Conservation (phyloP, 2,329 filamentous ascomycete genomes). For the Penicillium sp. region DNA sequence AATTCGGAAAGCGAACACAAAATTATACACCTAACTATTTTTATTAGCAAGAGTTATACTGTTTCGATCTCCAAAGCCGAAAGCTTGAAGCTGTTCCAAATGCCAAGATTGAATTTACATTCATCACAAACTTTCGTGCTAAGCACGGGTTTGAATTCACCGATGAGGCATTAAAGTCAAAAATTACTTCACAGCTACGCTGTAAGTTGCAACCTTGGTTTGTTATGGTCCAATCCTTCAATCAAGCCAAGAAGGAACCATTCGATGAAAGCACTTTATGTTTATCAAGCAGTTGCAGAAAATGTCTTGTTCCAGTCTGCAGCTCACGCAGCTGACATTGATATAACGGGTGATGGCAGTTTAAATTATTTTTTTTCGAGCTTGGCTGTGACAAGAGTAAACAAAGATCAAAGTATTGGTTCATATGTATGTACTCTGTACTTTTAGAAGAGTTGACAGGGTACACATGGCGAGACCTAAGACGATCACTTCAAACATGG, state of each 20-base stretch:
- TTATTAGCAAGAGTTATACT: background rate
- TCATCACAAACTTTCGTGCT: background rate
- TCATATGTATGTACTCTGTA: background rate
- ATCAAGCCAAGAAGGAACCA: background rate
- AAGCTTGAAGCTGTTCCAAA: background rate
- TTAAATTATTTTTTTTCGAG: background rate
- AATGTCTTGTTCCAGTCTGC: conserved; percentile 13
- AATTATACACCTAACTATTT: too few species aligned
- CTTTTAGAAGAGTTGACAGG: background rate
- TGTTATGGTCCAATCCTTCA: background rate
- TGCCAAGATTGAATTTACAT: background rate
- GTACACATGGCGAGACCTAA: background rate
- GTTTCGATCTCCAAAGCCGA: too few species aligned
- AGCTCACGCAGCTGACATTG: conserved; percentile 10
- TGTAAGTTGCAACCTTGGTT: background rate
- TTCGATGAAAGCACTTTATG: background rate
- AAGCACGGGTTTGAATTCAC: conserved; percentile 1
- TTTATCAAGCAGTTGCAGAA: conserved; percentile 3
- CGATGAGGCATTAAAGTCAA: background rate
- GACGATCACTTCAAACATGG: background rate
- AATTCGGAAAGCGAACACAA: background rate
- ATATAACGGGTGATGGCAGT: conserved; percentile 17
- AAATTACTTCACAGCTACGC: background rate
- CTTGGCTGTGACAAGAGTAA: background rate
- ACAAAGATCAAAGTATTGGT: background rate